Evolutionary conservation across 495 filamentous ascomycete species (phyloP).

Genomic region (Parathielavia appendiculata): DNA sequence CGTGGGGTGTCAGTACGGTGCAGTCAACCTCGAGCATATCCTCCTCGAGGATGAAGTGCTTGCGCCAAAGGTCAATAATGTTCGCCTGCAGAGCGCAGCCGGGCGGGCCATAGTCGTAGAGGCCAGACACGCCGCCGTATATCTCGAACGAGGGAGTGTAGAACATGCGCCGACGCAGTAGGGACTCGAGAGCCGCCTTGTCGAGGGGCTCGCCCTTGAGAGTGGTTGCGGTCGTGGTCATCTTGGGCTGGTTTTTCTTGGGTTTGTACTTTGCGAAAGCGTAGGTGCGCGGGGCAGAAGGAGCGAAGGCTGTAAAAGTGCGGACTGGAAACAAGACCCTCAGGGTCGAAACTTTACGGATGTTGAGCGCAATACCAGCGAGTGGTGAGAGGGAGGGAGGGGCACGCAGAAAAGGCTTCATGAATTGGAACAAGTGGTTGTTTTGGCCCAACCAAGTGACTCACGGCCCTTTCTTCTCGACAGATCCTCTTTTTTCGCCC

Average conservation of each 20-base stretch:
- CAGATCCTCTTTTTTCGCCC: constrained; percentile 19
- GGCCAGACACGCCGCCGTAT: constrained; percentile 80
- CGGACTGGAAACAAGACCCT: constrained; percentile 19
- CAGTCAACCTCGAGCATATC: constrained; percentile 90
- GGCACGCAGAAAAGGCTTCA: constrained; percentile 24
- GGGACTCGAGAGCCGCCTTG: constrained; percentile 68
- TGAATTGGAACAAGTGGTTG: constrained; percentile 16
- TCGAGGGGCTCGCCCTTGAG: constrained; percentile 87
- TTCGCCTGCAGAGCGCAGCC: constrained; percentile 77
- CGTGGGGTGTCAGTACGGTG: constrained; percentile 77
- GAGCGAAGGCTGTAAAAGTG: constrained; percentile 15
- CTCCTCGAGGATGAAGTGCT: constrained; percentile 82
- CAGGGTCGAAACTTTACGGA: constrained; percentile 12
- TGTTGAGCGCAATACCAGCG: constrained; percentile 24
- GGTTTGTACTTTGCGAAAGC: constrained; percentile 2
- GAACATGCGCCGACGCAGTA: constrained; percentile 84
- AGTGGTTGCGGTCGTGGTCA: constrained; percentile 57
- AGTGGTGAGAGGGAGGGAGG: constrained; percentile 24
- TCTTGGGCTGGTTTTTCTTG: constrained; percentile 39
- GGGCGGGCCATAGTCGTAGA: constrained; percentile 81
- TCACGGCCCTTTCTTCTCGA: constrained; percentile 20
- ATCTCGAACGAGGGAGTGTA: constrained; percentile 94
- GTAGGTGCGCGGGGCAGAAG: constrained; percentile 21
- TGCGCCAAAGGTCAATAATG: constrained; percentile 87
- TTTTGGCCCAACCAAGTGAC: constrained; percentile 28